Conservation (phyloP, 2,329 filamentous ascomycete genomes). For the Paradendryphiella salina region DNA sequence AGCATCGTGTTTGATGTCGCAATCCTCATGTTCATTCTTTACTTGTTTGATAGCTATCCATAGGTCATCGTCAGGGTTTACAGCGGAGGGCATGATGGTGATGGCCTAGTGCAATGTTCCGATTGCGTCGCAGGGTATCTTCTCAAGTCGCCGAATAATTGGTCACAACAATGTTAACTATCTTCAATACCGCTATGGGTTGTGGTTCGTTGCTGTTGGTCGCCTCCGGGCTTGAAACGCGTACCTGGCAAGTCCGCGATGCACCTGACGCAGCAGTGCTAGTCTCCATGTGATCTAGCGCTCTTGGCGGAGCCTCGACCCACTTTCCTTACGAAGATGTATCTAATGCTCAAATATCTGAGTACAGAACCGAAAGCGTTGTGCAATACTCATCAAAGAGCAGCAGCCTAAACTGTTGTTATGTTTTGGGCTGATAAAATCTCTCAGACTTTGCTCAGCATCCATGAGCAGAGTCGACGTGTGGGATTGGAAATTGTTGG, state of each 20-base stretch:
- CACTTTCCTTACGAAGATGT: constrained; percentile 23
- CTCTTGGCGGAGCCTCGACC: constrained; percentile 11
- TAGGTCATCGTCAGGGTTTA: constrained; percentile 55
- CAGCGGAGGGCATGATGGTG: constrained; percentile 39
- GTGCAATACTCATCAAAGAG: background rate
- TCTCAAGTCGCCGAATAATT: background rate
- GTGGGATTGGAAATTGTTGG: too few species aligned
- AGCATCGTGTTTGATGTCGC: constrained; percentile 1
- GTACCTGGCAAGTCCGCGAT: constrained; percentile 18
- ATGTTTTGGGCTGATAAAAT: too few species aligned
- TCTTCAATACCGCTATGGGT: background rate
- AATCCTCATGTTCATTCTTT: constrained; percentile 17
- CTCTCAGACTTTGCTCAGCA: too few species aligned
- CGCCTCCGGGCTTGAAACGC: constrained; percentile 21
- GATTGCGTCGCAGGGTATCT: background rate
- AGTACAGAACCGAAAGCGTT: background rate
- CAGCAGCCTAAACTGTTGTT: too few species aligned
- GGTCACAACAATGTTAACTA: background rate
- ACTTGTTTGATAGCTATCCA: constrained; percentile 56
- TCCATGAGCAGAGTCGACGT: too few species aligned
- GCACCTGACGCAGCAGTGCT: constrained; percentile 3
- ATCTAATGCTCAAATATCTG: background rate
- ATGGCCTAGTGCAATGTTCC: constrained; percentile 11
- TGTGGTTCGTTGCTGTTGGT: constrained; percentile 15
- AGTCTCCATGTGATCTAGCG: constrained; percentile 2